Evolutionary conservation across 495 filamentous ascomycete genomes (phyloP).

Genomic region (Cryomyces minteri): DNA sequence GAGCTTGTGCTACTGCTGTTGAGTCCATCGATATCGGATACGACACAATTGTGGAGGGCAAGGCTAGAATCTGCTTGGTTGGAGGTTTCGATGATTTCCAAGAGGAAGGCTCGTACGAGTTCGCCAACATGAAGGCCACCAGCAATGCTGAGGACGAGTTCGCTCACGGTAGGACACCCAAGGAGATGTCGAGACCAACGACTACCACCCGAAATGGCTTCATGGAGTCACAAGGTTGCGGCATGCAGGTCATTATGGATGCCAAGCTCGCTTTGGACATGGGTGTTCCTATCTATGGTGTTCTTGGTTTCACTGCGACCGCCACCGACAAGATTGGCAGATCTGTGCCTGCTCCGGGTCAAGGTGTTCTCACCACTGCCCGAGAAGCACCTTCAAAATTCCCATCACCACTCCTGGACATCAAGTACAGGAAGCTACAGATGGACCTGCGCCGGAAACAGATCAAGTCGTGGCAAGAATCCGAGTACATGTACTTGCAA

Average conservation of each 20-base stretch:
- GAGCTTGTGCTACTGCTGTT: constrained; percentile 91
- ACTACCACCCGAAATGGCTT: constrained; percentile 94
- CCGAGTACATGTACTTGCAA: constrained; percentile 80
- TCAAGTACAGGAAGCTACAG: constrained; percentile 90
- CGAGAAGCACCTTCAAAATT: constrained; percentile 81
- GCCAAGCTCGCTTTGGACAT: constrained; percentile 92
- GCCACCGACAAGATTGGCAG: constrained; percentile 98
- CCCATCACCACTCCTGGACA: constrained; percentile 84
- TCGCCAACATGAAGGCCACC: constrained; percentile 99
- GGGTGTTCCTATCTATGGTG: constrained; percentile 94
- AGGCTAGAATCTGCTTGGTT: constrained; percentile 90
- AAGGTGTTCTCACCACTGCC: constrained; percentile 94
- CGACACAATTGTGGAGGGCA: constrained; percentile 94
- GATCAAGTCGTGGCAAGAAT: constrained; percentile 90
- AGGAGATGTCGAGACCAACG: constrained; percentile 94
- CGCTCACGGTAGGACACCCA: constrained; percentile 82
- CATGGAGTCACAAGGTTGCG: constrained; percentile 98
- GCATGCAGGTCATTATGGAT: constrained; percentile 97
- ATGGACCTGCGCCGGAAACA: constrained; percentile 80
- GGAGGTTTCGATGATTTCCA: constrained; percentile 99
- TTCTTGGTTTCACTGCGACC: constrained; percentile 88
- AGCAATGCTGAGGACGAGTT: constrained; percentile 94
- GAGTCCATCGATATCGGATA: constrained; percentile 96
- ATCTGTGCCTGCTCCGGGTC: constrained; percentile 86
- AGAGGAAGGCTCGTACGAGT: constrained; percentile 97